phyloP scores from a whole-genome alignment of 2,329 filamentous ascomycete genomes.

The Aspergillus pseudonomiae region DNA sequence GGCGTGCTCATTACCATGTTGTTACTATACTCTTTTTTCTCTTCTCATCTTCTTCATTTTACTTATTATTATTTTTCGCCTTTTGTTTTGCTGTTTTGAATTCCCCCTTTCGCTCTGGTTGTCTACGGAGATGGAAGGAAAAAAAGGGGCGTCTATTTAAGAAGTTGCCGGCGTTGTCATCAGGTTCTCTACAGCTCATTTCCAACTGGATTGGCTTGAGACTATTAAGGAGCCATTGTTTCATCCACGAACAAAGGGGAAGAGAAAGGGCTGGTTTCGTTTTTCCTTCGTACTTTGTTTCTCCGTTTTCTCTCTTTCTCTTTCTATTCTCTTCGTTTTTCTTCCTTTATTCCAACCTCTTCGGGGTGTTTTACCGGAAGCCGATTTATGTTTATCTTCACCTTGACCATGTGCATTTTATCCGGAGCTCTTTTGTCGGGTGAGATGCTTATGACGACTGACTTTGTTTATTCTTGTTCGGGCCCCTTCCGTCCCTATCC shows the following conservation, averaged over 20 bases:
- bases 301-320: constrained; percentile 1
- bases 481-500: constrained; percentile 26
- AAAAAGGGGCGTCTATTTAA: constrained; percentile 9
- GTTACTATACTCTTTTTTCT: constrained; percentile 13
- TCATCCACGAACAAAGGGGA: constrained; percentile 7
- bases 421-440: neutral
- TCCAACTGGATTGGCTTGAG: constrained; percentile 37
- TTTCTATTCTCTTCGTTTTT: constrained; percentile 10
- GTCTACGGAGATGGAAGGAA: constrained; percentile 14
- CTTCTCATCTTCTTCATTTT: constrained; percentile 16
- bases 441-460: constrained; percentile 23
- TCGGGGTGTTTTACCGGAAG: neutral
- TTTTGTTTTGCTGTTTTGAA: constrained; percentile 9
- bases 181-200: constrained; percentile 28
- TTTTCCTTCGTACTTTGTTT: constrained; percentile 5
- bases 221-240: constrained; percentile 26
- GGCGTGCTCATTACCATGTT: constrained; percentile 1
- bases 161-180: constrained; percentile 25
- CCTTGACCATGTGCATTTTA: neutral
- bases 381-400: constrained; percentile 4
- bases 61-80: constrained; percentile 13
- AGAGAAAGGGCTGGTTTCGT: constrained; percentile 8
- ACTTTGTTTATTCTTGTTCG: constrained; percentile 19
- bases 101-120: constrained; percentile 1
- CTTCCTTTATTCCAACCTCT: neutral